Evolutionary conservation across 345 rosid species (phyloP).

Genomic region (Salix dunnii): DNA sequence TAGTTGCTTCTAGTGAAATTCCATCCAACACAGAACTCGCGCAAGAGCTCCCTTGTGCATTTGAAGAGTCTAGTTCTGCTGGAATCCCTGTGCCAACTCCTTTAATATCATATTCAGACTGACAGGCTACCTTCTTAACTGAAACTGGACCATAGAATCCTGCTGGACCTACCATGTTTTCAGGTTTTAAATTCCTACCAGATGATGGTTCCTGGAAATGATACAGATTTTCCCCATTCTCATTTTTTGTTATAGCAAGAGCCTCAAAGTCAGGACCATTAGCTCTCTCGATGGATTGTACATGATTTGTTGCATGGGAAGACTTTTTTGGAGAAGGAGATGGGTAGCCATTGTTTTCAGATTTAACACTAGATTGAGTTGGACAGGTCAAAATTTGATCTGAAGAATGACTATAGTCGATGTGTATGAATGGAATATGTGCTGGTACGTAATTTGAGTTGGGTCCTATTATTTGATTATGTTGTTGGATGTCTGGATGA

Average conservation of each 20-base stretch:
- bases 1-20: constrained; percentile 69
- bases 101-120: constrained; percentile 35
- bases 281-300: constrained; percentile 43
- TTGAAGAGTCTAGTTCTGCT: constrained; percentile 47
- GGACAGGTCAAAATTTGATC: constrained; percentile 51
- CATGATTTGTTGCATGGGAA: constrained; percentile 57
- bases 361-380: constrained; percentile 45
- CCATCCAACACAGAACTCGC: constrained; percentile 61
- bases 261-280: constrained; percentile 35
- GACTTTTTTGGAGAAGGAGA: constrained; percentile 48
- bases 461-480: constrained; percentile 20
- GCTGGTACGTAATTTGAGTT: constrained; percentile 31
- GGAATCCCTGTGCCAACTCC: constrained; percentile 32
- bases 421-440: constrained; percentile 21
- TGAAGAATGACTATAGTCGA: constrained; percentile 34
- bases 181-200: constrained; percentile 30
- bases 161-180: constrained; percentile 30
- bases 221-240: constrained; percentile 29
- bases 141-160: constrained; percentile 39
- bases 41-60: constrained; percentile 55
- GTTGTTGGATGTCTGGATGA: constrained; percentile 24
- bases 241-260: constrained; percentile 28
- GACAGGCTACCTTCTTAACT: constrained; percentile 36
- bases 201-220: constrained; percentile 23
- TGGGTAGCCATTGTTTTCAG: constrained; percentile 42